Conservation (phyloP, 2,329 filamentous ascomycete species). For the Diaporthe sp. region DNA sequence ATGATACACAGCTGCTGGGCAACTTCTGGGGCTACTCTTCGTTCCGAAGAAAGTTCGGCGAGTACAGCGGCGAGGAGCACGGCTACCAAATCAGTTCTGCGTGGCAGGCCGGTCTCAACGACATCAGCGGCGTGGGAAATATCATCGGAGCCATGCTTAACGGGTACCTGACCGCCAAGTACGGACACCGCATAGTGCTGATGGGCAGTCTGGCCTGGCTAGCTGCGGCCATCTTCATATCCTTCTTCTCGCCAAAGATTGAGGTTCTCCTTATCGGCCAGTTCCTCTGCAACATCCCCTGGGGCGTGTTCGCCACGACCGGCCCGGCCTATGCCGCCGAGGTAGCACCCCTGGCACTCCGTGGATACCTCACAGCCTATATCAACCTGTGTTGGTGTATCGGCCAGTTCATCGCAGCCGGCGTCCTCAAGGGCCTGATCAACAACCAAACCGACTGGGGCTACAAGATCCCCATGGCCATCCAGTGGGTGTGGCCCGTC, state of each 20-base stretch:
- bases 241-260: conserved; percentile 58
- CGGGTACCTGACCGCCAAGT: conserved; percentile 52
- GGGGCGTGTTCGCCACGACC: conserved; percentile 58
- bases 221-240: conserved; percentile 57
- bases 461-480: conserved; percentile 41
- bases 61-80: conserved; percentile 44
- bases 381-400: conserved; percentile 43
- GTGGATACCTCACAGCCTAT: conserved; percentile 42
- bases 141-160: conserved; percentile 54
- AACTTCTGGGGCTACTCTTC: conserved; percentile 56
- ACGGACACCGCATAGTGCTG: conserved; percentile 57
- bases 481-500: conserved; percentile 38
- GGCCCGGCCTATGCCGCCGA: conserved; percentile 49
- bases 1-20: conserved; percentile 58
- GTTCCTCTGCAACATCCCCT: conserved; percentile 57
- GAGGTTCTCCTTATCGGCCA: conserved; percentile 56
- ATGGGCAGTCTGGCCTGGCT: conserved; percentile 54
- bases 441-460: conserved; percentile 40
- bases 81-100: conserved; percentile 58
- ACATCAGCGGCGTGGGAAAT: conserved; percentile 45
- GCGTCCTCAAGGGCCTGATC: conserved; percentile 37
- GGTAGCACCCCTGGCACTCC: conserved; percentile 41
- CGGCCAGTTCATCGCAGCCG: conserved; percentile 41
- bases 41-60: conserved; percentile 54
- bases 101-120: conserved; percentile 63